Base-by-base conservation (phyloP, 73 alveolate genomes). In the Blepharisma japonicum region DNA sequence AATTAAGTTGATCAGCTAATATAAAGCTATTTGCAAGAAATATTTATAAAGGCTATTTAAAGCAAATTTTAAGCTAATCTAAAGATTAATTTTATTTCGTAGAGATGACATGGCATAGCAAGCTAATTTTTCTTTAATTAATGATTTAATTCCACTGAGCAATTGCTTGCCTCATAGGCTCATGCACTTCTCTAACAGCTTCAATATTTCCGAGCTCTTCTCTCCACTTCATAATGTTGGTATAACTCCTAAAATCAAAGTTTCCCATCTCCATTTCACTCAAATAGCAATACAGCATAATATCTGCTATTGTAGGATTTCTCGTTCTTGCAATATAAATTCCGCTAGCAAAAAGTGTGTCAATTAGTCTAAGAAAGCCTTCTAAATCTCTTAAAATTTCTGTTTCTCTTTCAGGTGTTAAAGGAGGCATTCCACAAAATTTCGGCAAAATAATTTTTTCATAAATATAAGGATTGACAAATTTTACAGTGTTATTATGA, bases 401-500 rank as follows among this genome's bases (percentile, higher is more conserved):
- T 32, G 5, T 4, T 51, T 51, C 66, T 51, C 21, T 51, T 51
- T 51, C 66, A 51, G 66, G 66, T 2, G 27, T 4, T 4, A 51
- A 51, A 51, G n/a, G 27, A 51, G 66, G 66, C 6, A 11, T 51
- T 51, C 66, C 66, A 4, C 21, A 51, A 4, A 51, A 51, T 11
- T 51, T 14, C n/a, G 66, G 4, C n/a, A 51, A 51, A 1, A 18
- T 51, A 14, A 18, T 14, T 51, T 51, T 51, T 51, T 51, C 56
- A 14, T 18, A 18, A 4, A 14, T 14, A 51, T 51, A 51, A 11
- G n/a, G 66, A 51, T 14, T 51, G 4, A 51, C 4, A 3, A 4
- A 81, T 39, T 27, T 49, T 83, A 89, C 80, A 20, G 82, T 20
- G 61, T 20, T 42, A 23, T 49, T 6, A 56, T 87, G 94, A 47